Percentiles rank a stretch among this genome's conserved stretches.
phyloP scores from a whole-genome alignment of 2,329 filamentous ascomycete species.

The Aspergillus hiratsukae region DNA sequence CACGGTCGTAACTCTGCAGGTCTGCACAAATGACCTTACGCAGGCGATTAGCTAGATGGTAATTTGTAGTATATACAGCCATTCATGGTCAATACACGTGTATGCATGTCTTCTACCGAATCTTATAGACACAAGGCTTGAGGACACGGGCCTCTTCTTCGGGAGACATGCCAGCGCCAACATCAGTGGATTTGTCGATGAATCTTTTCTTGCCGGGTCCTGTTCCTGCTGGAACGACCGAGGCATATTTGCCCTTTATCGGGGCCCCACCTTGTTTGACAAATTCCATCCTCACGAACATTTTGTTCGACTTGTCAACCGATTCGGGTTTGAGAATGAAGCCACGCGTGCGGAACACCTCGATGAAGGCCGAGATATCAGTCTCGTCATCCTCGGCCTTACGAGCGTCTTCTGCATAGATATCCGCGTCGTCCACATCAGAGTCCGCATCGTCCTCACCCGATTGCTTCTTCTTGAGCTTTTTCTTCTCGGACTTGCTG shows the following conservation, averaged over 20 bases:
- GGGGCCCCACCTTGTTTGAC: constrained; percentile 70
- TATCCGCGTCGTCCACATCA: constrained; percentile 47
- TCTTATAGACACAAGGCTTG: constrained; percentile 96
- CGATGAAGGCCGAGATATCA: constrained; percentile 81
- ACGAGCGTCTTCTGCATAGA: constrained; percentile 47
- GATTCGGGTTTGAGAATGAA: constrained; percentile 74
- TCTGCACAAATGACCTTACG: background rate
- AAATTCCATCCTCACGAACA: constrained; percentile 98
- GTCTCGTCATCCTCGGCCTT: constrained; percentile 65
- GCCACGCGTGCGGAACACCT: constrained; percentile 72
- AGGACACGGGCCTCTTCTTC: constrained; percentile 66
- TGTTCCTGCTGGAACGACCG: constrained; percentile 27
- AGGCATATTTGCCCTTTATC: constrained; percentile 66
- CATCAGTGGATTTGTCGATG: constrained; percentile 52
- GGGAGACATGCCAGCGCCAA: constrained; percentile 51
- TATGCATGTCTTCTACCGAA: constrained; percentile 52
- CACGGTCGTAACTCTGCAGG: background rate
- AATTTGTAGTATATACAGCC: background rate
- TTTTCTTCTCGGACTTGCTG: constrained; percentile 42
- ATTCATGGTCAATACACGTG: background rate
- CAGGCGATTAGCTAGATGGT: background rate
- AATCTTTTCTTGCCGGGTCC: constrained; percentile 48
- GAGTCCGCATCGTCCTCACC: constrained; percentile 41
- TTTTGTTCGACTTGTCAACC: constrained; percentile 84
- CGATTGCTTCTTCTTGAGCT: constrained; percentile 45